A percentile compares a stretch with the other conserved stretches of the same genome.
Conservation (phyloP, 2,329 filamentous ascomycete species). For the Ophiocordyceps camponoti-floridani region DNA sequence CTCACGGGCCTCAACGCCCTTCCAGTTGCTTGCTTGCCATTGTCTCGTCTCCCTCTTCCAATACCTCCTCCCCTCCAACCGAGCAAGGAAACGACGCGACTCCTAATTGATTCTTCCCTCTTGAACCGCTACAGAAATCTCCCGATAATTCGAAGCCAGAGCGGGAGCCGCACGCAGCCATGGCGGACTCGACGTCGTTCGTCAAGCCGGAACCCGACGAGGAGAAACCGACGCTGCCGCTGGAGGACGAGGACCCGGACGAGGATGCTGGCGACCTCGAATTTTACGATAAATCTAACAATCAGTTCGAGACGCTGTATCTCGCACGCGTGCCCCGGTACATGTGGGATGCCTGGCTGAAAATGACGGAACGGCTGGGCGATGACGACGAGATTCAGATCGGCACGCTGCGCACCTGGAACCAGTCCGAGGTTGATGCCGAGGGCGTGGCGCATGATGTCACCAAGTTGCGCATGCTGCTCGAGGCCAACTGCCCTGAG, state of each 20-base stretch:
- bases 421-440: constrained; percentile 32
- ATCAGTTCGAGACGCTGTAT: constrained; percentile 35
- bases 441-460: constrained; percentile 18
- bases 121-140: too few species aligned
- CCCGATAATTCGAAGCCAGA: not conserved
- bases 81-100: too few species aligned
- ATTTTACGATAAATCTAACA: constrained; percentile 30
- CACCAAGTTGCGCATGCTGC: constrained; percentile 40
- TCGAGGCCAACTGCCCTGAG: constrained; percentile 43
- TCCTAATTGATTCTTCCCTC: too few species aligned
- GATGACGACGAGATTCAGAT: constrained; percentile 71
- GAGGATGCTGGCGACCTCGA: constrained; percentile 38
- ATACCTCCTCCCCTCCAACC: too few species aligned
- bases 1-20: too few species aligned
- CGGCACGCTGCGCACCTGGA: constrained; percentile 51
- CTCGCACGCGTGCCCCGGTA: constrained; percentile 63
- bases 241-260: constrained; percentile 52
- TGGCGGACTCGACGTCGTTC: constrained; percentile 9
- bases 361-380: constrained; percentile 37
- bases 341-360: constrained; percentile 62
- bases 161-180: not conserved
- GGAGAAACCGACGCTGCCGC: constrained; percentile 23
- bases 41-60: too few species aligned
- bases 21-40: too few species aligned
- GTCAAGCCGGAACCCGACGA: constrained; percentile 33